Evolutionary conservation across 441 rosid species (phyloP), one percentile per base, ranked within the genome.

Genomic region (Pelargonium myrrhifolium): DNA sequence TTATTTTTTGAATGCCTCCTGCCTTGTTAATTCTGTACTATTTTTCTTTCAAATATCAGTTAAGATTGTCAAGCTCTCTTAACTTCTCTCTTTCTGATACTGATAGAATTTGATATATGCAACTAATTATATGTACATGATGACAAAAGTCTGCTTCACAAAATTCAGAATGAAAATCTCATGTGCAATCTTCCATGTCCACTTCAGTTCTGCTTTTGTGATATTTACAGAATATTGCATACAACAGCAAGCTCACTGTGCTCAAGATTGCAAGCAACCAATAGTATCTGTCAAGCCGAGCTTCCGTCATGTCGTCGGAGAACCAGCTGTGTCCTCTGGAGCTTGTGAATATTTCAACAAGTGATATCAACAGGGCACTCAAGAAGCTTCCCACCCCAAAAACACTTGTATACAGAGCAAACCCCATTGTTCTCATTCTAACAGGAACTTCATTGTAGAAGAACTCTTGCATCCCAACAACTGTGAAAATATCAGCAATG

Each of bases 391-490:
- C 98, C 1, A 90, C 92, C 2, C 98, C 98, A 18, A 90, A 93
- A 12, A 93, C 98, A 51, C 97, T 90, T 0, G 93, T 90, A 68
- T 89, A 87, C 6, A 93, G 70, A 0, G 98, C 97, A 67, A 93
- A 90, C 4, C 93, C 98, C 96, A 90, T 87, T 0, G 97, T 87
- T 71, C 87, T 78, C 98, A 93, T 93, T 65, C 82, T 78, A 0
- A 77, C 78, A 0, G 98, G 98, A 15, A 90, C 97, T 73, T 93
- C 95, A 21, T 80, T 79, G 77, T 90, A 89, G 75, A 93, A 93
- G 75, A 90, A 93, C 79, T 93, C 97, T 72, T 93, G 97, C 98
- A 90, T 89, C 9, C 97, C 97, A 14, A 93, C 92, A 22, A 93
- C 98, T 0, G 97, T 93, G 72, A 93, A 93, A 43, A 93, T 86